Evolutionary conservation across 805 yeast genomes (phyloP).

Genomic region (Lipomyces kockii): DNA sequence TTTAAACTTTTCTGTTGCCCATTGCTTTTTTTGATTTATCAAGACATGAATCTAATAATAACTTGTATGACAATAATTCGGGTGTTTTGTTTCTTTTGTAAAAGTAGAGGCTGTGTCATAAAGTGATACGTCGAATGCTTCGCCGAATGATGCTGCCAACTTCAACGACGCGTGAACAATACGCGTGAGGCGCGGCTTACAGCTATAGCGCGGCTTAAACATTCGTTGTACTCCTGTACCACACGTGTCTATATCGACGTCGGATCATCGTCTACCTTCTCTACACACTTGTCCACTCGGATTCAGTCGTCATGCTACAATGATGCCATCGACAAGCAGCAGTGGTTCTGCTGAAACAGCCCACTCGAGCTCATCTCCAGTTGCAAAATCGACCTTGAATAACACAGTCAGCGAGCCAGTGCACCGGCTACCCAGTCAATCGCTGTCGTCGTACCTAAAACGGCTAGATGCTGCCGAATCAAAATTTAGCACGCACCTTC

Average conservation of each 20-base stretch:
- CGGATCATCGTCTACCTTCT: background rate
- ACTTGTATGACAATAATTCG: background rate
- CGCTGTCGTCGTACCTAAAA: conserved; percentile 13
- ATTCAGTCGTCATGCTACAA: background rate
- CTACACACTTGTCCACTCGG: background rate
- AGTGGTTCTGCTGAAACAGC: background rate
- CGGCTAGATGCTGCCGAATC: conserved; percentile 13
- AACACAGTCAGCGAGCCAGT: background rate
- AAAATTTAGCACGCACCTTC: conserved; percentile 22
- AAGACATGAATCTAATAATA: background rate
- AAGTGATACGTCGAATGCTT: background rate
- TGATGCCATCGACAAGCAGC: background rate
- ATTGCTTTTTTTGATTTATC: background rate
- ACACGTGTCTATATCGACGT: too few relatives aligned
- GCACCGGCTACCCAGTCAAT: conserved; percentile 22
- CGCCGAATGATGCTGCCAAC: background rate
- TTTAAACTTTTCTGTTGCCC: background rate
- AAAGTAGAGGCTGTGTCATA: background rate
- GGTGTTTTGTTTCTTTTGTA: too few relatives aligned
- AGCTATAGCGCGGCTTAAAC: background rate
- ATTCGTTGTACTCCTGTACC: background rate
- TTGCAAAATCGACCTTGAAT: background rate
- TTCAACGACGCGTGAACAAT: background rate
- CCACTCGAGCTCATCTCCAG: background rate
- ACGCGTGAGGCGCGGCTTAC: background rate